Conservation (phyloP, 192 early-diverging fungal genomes). For the Coemansia sp. region DNA sequence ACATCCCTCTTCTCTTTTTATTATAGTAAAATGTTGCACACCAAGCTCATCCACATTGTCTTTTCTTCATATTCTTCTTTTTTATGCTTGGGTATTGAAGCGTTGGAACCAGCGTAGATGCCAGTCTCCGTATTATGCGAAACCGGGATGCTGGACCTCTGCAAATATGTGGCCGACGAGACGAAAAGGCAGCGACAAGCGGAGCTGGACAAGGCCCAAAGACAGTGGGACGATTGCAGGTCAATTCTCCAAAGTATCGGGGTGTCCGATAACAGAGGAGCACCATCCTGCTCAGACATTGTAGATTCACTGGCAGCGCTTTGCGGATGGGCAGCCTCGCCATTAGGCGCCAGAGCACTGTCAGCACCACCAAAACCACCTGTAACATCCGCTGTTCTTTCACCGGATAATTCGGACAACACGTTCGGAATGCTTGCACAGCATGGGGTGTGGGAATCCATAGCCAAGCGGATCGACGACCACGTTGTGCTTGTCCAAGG, state of each 20-base stretch:
- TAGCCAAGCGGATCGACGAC: conserved; percentile 9
- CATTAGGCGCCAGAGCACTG: neutral
- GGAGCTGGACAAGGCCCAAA: conserved; percentile 7
- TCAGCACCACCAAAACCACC: neutral
- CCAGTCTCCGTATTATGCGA: conserved; percentile 11
- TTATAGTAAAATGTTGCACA: neutral
- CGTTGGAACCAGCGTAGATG: neutral
- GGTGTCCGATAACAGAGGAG: neutral
- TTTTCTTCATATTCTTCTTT: too few relatives aligned
- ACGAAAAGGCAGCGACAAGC: neutral
- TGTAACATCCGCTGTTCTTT: neutral
- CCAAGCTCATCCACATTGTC: too few relatives aligned
- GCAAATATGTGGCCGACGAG: neutral
- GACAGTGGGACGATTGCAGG: neutral
- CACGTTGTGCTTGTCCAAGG: neutral
- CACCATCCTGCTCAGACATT: conserved; percentile 7
- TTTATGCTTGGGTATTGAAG: neutral
- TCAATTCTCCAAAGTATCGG: conserved; percentile 11
- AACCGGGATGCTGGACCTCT: conserved; percentile 1
- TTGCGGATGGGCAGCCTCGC: conserved; percentile 8
- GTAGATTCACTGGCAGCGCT: conserved; percentile 5
- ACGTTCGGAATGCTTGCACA: neutral
- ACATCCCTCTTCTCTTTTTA: neutral
- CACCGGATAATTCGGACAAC: neutral
- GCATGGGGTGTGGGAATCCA: conserved; percentile 1